These are phyloP conservation scores for Populus hybrid DNA, from an alignment of 441 rosid species.

Conservation along the genomic window DNA sequence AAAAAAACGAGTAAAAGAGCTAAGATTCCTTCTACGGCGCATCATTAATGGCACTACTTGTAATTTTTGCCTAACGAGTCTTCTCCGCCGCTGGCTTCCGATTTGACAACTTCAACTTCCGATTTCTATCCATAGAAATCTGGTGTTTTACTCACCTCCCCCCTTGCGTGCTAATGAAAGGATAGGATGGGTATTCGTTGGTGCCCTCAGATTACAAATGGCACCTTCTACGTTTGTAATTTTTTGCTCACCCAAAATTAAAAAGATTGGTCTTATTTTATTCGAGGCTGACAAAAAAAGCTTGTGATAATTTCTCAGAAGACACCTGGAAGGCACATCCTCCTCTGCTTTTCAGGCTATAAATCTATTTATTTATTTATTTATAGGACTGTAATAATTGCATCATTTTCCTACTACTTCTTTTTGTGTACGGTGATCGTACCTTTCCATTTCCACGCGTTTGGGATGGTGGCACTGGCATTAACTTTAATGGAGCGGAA, in stretches of 20 bases:
- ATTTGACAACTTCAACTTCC: not conserved
- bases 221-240: not conserved
- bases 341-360: too few species aligned
- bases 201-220: not conserved
- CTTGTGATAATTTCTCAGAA: not conserved
- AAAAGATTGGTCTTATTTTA: not conserved
- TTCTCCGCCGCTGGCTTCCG: too few species aligned
- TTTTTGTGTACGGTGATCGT: constrained; percentile 22
- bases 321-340: not conserved
- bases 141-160: not conserved
- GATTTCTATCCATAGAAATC: too few species aligned
- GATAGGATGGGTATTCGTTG: too few species aligned
- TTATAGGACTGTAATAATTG: not conserved
- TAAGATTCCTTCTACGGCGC: too few species aligned
- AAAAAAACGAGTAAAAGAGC: too few species aligned
- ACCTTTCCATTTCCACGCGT: constrained; percentile 24
- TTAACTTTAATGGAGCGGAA: not conserved
- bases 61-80: too few species aligned
- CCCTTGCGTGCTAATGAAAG: not conserved
- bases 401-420: not conserved
- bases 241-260: not conserved
- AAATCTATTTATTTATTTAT: too few species aligned
- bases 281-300: not conserved
- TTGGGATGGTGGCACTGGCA: constrained; percentile 10
- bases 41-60: too few species aligned